These are phyloP conservation scores for Kurtzmaniella quercitrusa DNA, from an alignment of 1,139 yeast species.

Conservation along the genomic window DNA sequence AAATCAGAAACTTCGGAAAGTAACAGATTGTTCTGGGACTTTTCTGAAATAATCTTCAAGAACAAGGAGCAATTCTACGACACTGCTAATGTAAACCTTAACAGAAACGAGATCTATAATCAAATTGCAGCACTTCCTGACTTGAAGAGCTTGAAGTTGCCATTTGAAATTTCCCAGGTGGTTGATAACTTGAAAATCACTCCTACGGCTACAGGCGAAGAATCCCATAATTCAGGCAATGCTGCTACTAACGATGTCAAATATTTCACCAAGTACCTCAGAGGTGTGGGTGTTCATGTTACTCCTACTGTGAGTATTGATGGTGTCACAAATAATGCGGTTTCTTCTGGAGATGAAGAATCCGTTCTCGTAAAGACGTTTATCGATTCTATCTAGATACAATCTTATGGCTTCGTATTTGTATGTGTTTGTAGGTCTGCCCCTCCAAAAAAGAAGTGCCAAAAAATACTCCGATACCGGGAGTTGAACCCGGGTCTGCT, in stretches of 20 bases:
- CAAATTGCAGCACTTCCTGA: conserved; percentile 52
- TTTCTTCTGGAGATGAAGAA: conserved; percentile 36
- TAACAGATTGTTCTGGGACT: conserved; percentile 54
- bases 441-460: conserved; percentile 7
- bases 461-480: conserved; percentile 62
- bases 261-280: conserved; percentile 65
- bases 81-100: conserved; percentile 47
- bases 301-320: conserved; percentile 79
- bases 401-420: conserved; percentile 1
- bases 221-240: conserved; percentile 54
- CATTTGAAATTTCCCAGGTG: conserved; percentile 34
- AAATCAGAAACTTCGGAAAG: conserved; percentile 20
- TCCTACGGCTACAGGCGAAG: conserved; percentile 16
- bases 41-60: conserved; percentile 51
- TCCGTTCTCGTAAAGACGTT: conserved; percentile 30
- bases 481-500: conserved; percentile 82
- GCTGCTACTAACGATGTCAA: conserved; percentile 59
- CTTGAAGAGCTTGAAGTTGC: conserved; percentile 25
- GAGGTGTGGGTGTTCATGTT: conserved; percentile 78
- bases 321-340: conserved; percentile 48
- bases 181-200: conserved; percentile 28
- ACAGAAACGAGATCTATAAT: conserved; percentile 54
- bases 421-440: not conserved
- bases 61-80: conserved; percentile 58
- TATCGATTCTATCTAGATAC: conserved; percentile 9